Evolutionary conservation across 2,329 filamentous ascomycete genomes (phyloP).

Genomic region (Xylariales sp.): DNA sequence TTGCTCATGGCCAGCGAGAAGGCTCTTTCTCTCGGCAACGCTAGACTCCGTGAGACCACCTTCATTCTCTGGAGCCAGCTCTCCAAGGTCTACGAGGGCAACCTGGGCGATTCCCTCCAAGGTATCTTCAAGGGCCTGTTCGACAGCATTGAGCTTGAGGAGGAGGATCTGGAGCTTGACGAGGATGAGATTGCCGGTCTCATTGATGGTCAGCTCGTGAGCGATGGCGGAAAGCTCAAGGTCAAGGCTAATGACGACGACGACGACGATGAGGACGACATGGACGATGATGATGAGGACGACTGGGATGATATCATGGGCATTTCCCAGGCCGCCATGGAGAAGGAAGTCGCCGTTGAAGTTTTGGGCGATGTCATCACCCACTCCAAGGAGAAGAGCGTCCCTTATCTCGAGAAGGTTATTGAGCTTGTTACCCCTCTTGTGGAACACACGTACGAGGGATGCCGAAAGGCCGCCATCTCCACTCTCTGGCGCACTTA

Average conservation of each 20-base stretch:
- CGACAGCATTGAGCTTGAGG: conserved; percentile 78
- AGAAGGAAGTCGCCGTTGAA: conserved; percentile 96
- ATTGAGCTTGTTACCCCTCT: conserved; percentile 77
- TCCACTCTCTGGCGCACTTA: conserved; percentile 92
- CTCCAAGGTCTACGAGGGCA: conserved; percentile 85
- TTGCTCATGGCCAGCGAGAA: conserved; percentile 93
- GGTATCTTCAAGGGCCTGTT: conserved; percentile 78
- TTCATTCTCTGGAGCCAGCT: conserved; percentile 96
- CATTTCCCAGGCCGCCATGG: conserved; percentile 83
- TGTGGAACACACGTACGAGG: conserved; percentile 85
- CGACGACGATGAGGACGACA: conserved; percentile 55
- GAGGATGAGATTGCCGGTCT: conserved; percentile 46
- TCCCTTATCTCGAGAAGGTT: conserved; percentile 75
- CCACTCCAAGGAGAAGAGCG: conserved; percentile 53
- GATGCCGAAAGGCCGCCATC: conserved; percentile 86
- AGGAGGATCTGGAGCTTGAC: conserved; percentile 80
- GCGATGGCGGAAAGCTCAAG: conserved; percentile 83
- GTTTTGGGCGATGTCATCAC: conserved; percentile 90
- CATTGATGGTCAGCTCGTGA: conserved; percentile 45
- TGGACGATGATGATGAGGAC: conserved; percentile 79
- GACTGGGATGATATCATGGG: conserved; percentile 81
- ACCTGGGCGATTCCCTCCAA: conserved; percentile 73
- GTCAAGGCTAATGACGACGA: conserved; percentile 60
- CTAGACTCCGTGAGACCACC: conserved; percentile 88
- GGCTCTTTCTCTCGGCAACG: conserved; percentile 81